Evolutionary conservation across 1,284 basidiomycete species (phyloP).

Genomic region (Nidula niveotomentosa): DNA sequence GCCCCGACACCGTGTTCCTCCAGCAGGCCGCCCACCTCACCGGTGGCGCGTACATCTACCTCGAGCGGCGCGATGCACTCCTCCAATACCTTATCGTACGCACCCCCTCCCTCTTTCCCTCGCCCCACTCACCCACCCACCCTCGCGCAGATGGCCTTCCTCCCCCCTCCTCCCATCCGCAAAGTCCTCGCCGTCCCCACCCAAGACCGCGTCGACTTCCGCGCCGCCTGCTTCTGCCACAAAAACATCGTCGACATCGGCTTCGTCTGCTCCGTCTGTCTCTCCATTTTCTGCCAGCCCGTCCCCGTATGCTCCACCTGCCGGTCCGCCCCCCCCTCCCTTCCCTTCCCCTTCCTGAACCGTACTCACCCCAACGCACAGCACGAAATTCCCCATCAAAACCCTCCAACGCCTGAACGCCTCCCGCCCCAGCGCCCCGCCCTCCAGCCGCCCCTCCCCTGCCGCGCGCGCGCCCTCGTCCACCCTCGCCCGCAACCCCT

Average conservation of each 20-base stretch:
- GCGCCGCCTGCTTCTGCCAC: conserved; percentile 99
- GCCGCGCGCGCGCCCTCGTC: neutral
- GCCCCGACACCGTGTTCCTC: conserved; percentile 91
- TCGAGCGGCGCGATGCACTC: conserved; percentile 79
- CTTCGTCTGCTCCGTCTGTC: conserved; percentile 96
- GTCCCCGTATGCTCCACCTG: conserved; percentile 94
- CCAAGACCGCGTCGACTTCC: conserved; percentile 94
- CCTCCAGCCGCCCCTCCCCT: conserved; percentile 17
- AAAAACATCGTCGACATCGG: conserved; percentile 96
- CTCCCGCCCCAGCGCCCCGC: conserved; percentile 32
- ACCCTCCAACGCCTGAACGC: conserved; percentile 81
- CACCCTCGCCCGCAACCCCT: no score
- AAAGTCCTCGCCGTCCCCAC: conserved; percentile 83
- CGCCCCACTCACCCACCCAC: conserved; percentile 1
- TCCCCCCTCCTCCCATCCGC: conserved; percentile 82
- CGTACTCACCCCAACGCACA: conserved; percentile 25
- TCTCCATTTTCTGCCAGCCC: conserved; percentile 93
- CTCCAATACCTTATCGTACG: conserved; percentile 87
- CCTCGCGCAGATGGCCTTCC: conserved; percentile 79
- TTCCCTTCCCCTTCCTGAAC: conserved; percentile 8
- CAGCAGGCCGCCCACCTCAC: conserved; percentile 98
- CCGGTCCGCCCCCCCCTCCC: conserved; percentile 52
- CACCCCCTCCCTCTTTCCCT: conserved; percentile 5
- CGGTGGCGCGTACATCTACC: conserved; percentile 88
- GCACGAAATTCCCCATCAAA: conserved; percentile 93